Percentiles rank a stretch among this genome's conserved stretches.
Conservation (phyloP, 306 rosid species). For the Phaseolus lunatus region DNA sequence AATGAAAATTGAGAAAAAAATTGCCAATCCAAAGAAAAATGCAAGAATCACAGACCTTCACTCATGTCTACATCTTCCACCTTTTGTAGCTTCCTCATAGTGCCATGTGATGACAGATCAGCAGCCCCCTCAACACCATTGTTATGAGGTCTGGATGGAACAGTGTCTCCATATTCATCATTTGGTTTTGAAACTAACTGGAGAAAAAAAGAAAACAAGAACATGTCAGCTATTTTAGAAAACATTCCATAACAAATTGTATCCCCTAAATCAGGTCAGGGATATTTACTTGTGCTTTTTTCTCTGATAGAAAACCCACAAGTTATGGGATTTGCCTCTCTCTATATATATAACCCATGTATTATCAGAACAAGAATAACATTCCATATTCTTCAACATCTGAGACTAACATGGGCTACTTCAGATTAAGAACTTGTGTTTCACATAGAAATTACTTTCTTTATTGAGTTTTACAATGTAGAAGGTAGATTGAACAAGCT, state of each 20-base stretch:
- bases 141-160: constrained; percentile 74
- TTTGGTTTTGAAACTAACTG: constrained; percentile 54
- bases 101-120: constrained; percentile 54
- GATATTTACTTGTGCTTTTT: neutral
- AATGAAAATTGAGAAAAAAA: constrained; percentile 30
- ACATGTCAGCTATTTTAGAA: neutral
- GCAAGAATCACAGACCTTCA: constrained; percentile 71
- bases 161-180: constrained; percentile 87
- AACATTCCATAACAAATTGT: neutral
- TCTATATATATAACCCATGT: neutral
- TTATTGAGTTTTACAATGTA: constrained; percentile 7
- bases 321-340: neutral
- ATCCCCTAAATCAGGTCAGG: neutral
- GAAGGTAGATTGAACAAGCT: constrained; percentile 26
- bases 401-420: constrained; percentile 51
- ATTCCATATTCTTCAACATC: neutral
- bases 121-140: constrained; percentile 55
- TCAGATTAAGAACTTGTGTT: constrained; percentile 44
- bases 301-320: neutral
- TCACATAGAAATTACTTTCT: constrained; percentile 27
- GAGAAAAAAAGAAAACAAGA: neutral
- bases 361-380: constrained; percentile 10
- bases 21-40: constrained; percentile 32
- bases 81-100: constrained; percentile 57
- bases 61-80: constrained; percentile 53